Conservation (phyloP, 257 asterid genomes). For the Penstemon eatonii region DNA sequence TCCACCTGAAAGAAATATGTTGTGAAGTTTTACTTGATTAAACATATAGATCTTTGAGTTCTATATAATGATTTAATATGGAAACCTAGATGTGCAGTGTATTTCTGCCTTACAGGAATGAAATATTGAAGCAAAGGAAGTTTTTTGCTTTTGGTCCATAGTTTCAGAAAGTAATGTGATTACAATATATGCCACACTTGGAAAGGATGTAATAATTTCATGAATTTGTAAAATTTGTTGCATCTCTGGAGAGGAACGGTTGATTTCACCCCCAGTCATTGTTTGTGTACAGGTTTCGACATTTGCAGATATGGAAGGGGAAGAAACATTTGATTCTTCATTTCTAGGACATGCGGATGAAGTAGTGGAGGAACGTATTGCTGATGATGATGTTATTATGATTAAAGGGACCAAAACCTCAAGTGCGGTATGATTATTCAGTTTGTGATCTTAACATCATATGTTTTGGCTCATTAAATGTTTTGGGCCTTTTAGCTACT, state of each 20-base stretch:
- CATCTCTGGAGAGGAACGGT: slow-evolving; percentile 1
- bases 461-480: slow-evolving; percentile 3
- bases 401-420: slow-evolving; percentile 79
- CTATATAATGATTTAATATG: too few relatives aligned
- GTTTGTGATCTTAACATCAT: not conserved
- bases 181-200: not conserved
- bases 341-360: slow-evolving; percentile 83
- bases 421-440: slow-evolving; percentile 58
- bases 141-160: not conserved
- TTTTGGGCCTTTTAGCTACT: not conserved
- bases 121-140: too few relatives aligned
- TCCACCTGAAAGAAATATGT: too few relatives aligned
- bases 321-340: slow-evolving; percentile 86
- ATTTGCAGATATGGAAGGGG: slow-evolving; percentile 97
- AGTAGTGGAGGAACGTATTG: slow-evolving; percentile 90
- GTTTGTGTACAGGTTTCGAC: slow-evolving; percentile 65
- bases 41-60: too few relatives aligned
- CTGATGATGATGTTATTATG: slow-evolving; percentile 89
- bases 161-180: slow-evolving; percentile 3
- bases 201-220: not conserved
- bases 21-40: too few relatives aligned
- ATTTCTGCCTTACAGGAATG: too few relatives aligned
- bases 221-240: not conserved
- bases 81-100: too few relatives aligned
- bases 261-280: slow-evolving; percentile 9